These are phyloP conservation scores for Xylariaceae sp. DNA, from an alignment of 2,329 filamentous ascomycete genomes.

Conservation along the genomic window DNA sequence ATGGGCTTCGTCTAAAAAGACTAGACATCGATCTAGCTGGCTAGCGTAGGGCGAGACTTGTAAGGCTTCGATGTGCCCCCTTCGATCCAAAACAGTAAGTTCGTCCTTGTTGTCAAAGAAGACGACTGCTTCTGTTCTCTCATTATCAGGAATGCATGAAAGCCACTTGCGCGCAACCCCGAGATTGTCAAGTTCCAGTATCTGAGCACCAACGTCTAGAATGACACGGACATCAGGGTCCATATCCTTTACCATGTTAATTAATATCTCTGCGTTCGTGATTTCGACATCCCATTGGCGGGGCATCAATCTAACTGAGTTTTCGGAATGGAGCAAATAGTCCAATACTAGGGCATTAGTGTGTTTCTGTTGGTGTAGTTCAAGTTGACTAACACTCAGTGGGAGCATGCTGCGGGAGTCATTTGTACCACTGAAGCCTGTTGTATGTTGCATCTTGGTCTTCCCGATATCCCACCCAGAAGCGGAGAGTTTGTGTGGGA, in stretches of 20 bases:
- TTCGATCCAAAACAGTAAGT: conserved; percentile 57
- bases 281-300: conserved; percentile 4
- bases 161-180: conserved; percentile 63
- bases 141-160: conserved; percentile 16
- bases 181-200: conserved; percentile 67
- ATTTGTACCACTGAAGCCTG: conserved; percentile 74
- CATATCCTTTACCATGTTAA: conserved; percentile 51
- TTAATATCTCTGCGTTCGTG: conserved; percentile 47
- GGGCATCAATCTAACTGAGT: conserved; percentile 45
- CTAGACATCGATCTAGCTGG: conserved; percentile 63
- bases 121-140: conserved; percentile 52
- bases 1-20: conserved; percentile 74
- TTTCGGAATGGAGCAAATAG: conserved; percentile 61
- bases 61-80: conserved; percentile 54
- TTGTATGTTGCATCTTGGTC: conserved; percentile 54
- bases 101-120: conserved; percentile 65
- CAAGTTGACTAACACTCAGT: conserved; percentile 58
- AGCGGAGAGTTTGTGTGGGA: conserved; percentile 65
- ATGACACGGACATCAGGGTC: conserved; percentile 59
- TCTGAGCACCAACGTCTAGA: conserved; percentile 73
- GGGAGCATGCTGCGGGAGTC: conserved; percentile 67
- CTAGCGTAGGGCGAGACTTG: conserved; percentile 63
- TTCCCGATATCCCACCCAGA: conserved; percentile 71
- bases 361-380: conserved; percentile 60
- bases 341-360: conserved; percentile 72